Percentiles rank a stretch among this genome's conserved stretches.
Conservation (phyloP, 2,329 filamentous ascomycete species). For the Hymenoscyphus occultus region DNA sequence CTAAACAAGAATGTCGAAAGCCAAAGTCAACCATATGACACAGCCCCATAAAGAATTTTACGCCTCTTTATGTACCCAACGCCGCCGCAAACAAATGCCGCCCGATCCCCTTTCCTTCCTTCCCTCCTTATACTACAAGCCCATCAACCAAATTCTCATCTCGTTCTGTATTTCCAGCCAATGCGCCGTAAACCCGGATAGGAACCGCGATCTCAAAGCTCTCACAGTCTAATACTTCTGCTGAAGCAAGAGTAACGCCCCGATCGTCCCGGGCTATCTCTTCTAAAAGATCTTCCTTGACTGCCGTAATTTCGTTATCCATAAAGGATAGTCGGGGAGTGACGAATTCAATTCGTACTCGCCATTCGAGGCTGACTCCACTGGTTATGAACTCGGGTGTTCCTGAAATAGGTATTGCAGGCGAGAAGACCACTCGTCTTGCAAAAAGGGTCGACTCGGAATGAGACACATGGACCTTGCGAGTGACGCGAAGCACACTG, state of each 20-base stretch:
- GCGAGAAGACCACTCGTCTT: constrained; percentile 73
- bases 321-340: constrained; percentile 56
- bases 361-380: constrained; percentile 85
- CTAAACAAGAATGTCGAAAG: neutral
- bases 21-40: neutral
- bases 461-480: constrained; percentile 72
- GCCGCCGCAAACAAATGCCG: constrained; percentile 14
- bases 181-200: constrained; percentile 71
- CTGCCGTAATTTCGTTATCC: constrained; percentile 38
- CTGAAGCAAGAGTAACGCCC: constrained; percentile 72
- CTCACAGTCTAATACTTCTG: constrained; percentile 76
- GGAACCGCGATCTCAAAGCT: constrained; percentile 89
- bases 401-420: constrained; percentile 76
- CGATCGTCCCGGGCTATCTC: constrained; percentile 76
- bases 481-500: constrained; percentile 82
- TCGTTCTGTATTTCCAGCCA: constrained; percentile 28
- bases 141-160: constrained; percentile 28
- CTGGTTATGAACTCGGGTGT: constrained; percentile 92
- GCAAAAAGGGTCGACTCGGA: constrained; percentile 84
- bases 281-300: constrained; percentile 60
- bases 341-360: constrained; percentile 87
- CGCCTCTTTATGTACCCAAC: constrained; percentile 19
- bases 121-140: constrained; percentile 30
- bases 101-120: constrained; percentile 5
- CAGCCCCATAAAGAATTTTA: constrained; percentile 10